Conservation (phyloP, 148 eudicot species). For the Silene latifolia region DNA sequence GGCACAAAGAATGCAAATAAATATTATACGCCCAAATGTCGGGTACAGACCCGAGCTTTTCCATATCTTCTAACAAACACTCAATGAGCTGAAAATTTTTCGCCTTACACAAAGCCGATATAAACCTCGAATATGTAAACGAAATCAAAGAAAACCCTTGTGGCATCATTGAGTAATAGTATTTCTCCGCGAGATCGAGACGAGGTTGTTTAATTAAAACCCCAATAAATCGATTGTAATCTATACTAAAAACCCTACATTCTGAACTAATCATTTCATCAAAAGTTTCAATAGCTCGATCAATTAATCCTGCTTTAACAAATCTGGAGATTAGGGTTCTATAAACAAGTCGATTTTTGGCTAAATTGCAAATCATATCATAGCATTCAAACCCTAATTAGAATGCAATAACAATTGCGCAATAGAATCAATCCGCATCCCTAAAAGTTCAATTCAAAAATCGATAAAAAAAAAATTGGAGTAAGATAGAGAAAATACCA, state of each 20-base stretch:
- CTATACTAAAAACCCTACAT: conserved; percentile 75
- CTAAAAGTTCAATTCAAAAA: not conserved
- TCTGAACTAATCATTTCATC: conserved; percentile 83
- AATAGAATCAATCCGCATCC: conserved; percentile 6
- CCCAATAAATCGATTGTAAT: conserved; percentile 86
- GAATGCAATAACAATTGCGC: conserved; percentile 47
- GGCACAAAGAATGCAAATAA: conserved; percentile 67
- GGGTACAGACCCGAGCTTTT: conserved; percentile 56
- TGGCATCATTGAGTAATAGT: conserved; percentile 55
- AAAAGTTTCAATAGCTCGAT: conserved; percentile 73
- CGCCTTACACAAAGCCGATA: conserved; percentile 68
- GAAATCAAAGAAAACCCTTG: conserved; percentile 75
- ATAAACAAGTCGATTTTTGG: conserved; percentile 61
- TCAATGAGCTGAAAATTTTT: conserved; percentile 56
- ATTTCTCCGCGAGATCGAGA: conserved; percentile 68
- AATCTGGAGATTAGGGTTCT: conserved; percentile 67
- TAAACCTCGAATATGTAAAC: conserved; percentile 92
- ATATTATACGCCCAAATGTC: conserved; percentile 95
- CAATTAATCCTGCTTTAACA: conserved; percentile 80
- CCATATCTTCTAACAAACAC: conserved; percentile 70
- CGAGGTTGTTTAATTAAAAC: conserved; percentile 66
- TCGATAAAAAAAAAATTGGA: not conserved
- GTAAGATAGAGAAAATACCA: not conserved
- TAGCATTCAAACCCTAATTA: conserved; percentile 33
- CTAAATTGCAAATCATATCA: conserved; percentile 78